Evolutionary conservation across 108 stramenopile species (phyloP).

Genomic region (Fistulifera solaris): DNA sequence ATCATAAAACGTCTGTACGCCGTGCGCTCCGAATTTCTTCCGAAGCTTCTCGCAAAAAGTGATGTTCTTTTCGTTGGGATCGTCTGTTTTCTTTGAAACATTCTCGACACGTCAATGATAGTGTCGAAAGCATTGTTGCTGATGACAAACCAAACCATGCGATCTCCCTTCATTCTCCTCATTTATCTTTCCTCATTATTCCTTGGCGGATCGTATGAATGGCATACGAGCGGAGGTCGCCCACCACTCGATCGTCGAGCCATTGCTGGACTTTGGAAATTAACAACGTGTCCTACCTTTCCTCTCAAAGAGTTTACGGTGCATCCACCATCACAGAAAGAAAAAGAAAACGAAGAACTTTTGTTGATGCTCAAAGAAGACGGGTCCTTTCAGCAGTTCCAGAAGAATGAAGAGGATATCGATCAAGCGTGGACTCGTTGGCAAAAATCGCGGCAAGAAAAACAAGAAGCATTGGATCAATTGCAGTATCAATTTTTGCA

Average conservation of each 20-base stretch:
- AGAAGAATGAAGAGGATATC: slow-evolving; percentile 11
- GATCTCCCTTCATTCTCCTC: neutral
- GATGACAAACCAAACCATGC: too few relatives aligned
- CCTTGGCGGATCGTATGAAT: neutral
- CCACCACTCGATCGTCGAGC: slow-evolving; percentile 50
- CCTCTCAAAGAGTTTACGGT: slow-evolving; percentile 81
- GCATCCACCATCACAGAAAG: slow-evolving; percentile 36
- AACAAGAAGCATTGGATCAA: neutral
- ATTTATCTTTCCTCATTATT: too few relatives aligned
- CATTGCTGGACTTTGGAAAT: slow-evolving; percentile 64
- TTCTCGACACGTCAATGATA: too few relatives aligned
- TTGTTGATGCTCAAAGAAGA: slow-evolving; percentile 77
- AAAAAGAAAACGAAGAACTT: slow-evolving; percentile 27
- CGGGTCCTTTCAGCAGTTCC: slow-evolving; percentile 60
- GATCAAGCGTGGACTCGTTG: slow-evolving; percentile 3
- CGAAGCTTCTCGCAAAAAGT: too few relatives aligned
- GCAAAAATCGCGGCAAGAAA: neutral
- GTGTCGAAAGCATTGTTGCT: too few relatives aligned
- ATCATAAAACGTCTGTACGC: too few relatives aligned
- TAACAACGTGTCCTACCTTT: slow-evolving; percentile 17
- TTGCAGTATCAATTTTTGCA: slow-evolving; percentile 29
- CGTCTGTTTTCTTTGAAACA: too few relatives aligned
- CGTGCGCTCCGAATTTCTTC: too few relatives aligned
- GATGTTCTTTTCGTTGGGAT: too few relatives aligned
- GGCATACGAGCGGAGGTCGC: neutral